These are phyloP conservation scores for Aspergillus sp. DNA, from an alignment of 2,329 filamentous ascomycete species.

Conservation along the genomic window DNA sequence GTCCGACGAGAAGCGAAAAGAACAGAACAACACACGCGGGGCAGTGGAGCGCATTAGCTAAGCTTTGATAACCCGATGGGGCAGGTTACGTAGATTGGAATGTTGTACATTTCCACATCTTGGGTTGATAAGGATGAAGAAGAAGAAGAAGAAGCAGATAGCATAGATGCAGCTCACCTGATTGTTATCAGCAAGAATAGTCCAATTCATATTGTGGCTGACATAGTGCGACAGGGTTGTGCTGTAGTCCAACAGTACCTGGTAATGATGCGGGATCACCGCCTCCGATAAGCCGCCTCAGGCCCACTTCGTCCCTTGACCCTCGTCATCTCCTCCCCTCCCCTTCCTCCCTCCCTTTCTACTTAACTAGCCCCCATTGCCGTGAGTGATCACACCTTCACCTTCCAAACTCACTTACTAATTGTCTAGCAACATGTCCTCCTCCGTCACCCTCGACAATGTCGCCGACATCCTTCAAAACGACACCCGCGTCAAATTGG, in stretches of 20 bases:
- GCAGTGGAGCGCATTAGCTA: neutral
- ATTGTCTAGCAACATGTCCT: neutral
- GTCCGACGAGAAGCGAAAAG: neutral
- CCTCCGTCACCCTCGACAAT: slow-evolving; percentile 56
- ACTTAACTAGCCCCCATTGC: neutral
- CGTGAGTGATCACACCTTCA: neutral
- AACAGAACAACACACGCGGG: neutral
- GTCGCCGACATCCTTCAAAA: slow-evolving; percentile 66
- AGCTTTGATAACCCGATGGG: neutral
- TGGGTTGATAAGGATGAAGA: no score
- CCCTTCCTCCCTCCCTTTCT: neutral
- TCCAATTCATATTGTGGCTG: no score
- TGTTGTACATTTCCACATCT: no score
- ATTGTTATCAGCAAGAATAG: no score
- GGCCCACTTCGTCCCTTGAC: neutral
- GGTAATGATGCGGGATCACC: no score
- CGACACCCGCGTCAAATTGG: slow-evolving; percentile 81
- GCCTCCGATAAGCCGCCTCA: neutral
- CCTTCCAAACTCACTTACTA: neutral
- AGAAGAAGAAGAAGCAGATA: no score
- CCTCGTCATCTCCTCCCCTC: neutral
- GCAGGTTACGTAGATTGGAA: neutral
- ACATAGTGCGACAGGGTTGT: no score
- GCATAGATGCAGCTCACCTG: no score
- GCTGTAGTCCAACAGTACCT: no score